Evolutionary conservation across 2,329 filamentous ascomycete species (phyloP).

Genomic region (Penicillium sp.): DNA sequence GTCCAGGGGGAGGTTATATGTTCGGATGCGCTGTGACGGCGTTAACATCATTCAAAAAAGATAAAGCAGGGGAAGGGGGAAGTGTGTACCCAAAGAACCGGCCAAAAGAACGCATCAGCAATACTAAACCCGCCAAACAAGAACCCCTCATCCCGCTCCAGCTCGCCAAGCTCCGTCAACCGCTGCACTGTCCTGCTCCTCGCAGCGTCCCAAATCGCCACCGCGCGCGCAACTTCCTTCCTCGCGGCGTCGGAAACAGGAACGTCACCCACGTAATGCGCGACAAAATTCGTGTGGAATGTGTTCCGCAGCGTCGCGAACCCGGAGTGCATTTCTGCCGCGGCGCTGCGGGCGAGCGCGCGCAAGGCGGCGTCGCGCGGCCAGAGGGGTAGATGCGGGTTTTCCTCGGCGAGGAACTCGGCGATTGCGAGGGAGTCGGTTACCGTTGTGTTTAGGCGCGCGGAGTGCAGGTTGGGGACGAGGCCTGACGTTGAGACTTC

Average conservation of each 20-base stretch:
- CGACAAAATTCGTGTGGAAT: constrained; percentile 38
- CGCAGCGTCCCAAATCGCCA: constrained; percentile 35
- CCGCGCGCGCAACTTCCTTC: constrained; percentile 32
- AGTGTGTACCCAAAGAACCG: constrained; percentile 45
- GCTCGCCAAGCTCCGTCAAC: constrained; percentile 29
- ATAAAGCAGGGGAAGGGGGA: too few species aligned
- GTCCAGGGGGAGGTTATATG: constrained; percentile 36
- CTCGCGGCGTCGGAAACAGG: constrained; percentile 31
- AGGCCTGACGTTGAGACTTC: constrained; percentile 34
- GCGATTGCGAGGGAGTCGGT: constrained; percentile 40
- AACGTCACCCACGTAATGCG: constrained; percentile 36
- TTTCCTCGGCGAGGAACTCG: constrained; percentile 40
- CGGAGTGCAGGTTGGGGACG: constrained; percentile 36
- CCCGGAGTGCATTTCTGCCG: constrained; percentile 42
- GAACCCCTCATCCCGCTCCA: constrained; percentile 39
- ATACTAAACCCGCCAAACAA: constrained; percentile 45
- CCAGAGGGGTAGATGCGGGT: constrained; percentile 37
- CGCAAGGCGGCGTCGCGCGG: constrained; percentile 38
- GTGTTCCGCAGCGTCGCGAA: constrained; percentile 32
- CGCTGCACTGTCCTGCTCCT: constrained; percentile 30
- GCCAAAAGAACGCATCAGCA: constrained; percentile 47
- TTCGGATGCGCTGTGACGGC: constrained; percentile 35
- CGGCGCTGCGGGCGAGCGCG: constrained; percentile 37
- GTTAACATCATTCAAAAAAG: not conserved
- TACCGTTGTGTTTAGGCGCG: constrained; percentile 31